Evolutionary conservation across 805 yeast genomes (phyloP), one percentile per base, ranked within the genome.

Genomic region (Wickerhamia fluorescens): DNA sequence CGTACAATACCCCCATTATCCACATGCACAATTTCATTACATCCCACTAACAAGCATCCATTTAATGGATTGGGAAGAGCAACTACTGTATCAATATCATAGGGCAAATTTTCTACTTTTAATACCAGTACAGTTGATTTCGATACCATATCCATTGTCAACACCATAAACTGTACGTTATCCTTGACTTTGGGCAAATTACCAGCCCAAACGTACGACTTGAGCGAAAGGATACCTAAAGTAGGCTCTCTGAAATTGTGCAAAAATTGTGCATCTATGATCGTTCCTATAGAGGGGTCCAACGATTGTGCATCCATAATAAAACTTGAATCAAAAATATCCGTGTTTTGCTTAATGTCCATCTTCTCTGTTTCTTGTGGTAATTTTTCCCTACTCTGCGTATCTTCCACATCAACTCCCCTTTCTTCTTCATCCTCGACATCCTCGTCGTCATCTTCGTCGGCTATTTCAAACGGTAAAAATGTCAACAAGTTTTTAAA

Each of bases 161-260:
- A 49, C 1, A 82, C 84, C 16, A 73, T 58, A 35, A 75, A 71
- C 24, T 66, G 63, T 17, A 75, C 61, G 11, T 75, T 79, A 44
- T 85, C 94, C 44, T 75, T 78, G 5, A 56, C 60, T 28, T 67
- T 56, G 2, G 78, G 67, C 19, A 80, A 54, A 30, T 72, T 67
- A 0, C 95, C 95, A 0, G 94, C 77, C 95, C 96, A 85, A 0
- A 87, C 74, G 12, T 70, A 63, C 11, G 56, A 40, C 25, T 46
- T 58, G 18, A 74, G 73, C 30, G 75, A 70, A 16, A 86, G 48
- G 4, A 86, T 65, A 0, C 81, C 89, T 13, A 86, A 41, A 0
- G 96, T 88, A 0, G 96, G 94, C 34, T 80, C 92, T 39, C 80
- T 61, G 47, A 85, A 89, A 32, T 78, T 78, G 45, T 75, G 55